A percentile compares a stretch with the other conserved stretches of the same genome.
phyloP scores from a whole-genome alignment of 2,329 filamentous ascomycete species.

The Escovopsis weberi region DNA sequence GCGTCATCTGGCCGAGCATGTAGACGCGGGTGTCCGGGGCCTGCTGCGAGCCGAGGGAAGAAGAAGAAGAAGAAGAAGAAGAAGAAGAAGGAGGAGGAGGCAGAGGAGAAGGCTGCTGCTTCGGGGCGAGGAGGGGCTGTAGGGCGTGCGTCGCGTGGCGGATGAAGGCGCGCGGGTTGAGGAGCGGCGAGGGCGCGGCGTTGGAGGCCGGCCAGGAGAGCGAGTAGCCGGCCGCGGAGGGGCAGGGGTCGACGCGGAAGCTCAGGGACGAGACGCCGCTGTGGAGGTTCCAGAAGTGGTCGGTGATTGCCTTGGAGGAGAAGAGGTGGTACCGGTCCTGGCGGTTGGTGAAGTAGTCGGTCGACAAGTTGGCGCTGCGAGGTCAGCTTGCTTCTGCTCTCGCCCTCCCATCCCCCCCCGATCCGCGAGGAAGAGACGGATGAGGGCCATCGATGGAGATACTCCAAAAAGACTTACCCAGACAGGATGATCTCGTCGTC shows the following conservation, averaged over 20 bases:
- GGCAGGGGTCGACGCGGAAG: conserved; percentile 58
- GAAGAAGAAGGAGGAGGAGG: conserved; percentile 57
- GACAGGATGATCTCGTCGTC: conserved; percentile 94
- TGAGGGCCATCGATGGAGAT: no score
- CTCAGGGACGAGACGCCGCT: conserved; percentile 64
- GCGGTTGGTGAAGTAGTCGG: conserved; percentile 91
- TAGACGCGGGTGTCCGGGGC: conserved; percentile 60
- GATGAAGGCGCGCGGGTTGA: conserved; percentile 55
- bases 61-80: conserved; percentile 56
- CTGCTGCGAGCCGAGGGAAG: conserved; percentile 41
- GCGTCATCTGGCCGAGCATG: conserved; percentile 75
- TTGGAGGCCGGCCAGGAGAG: conserved; percentile 66
- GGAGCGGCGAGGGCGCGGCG: conserved; percentile 58
- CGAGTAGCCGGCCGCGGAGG: conserved; percentile 39
- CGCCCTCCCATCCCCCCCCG: no score
- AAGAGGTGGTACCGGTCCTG: conserved; percentile 94
- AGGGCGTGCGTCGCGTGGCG: conserved; percentile 52
- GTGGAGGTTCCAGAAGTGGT: conserved; percentile 72
- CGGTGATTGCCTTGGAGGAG: conserved; percentile 59
- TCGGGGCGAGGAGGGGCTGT: conserved; percentile 43
- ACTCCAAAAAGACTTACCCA: conserved; percentile 37
- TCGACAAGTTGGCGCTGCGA: conserved; percentile 63
- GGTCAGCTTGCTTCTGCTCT: no score
- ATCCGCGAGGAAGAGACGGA: no score
- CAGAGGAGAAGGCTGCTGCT: conserved; percentile 37